Evolutionary conservation across 805 yeast genomes (phyloP), one percentile per base, ranked within the genome.

Genomic region (Yarrowia sp.): DNA sequence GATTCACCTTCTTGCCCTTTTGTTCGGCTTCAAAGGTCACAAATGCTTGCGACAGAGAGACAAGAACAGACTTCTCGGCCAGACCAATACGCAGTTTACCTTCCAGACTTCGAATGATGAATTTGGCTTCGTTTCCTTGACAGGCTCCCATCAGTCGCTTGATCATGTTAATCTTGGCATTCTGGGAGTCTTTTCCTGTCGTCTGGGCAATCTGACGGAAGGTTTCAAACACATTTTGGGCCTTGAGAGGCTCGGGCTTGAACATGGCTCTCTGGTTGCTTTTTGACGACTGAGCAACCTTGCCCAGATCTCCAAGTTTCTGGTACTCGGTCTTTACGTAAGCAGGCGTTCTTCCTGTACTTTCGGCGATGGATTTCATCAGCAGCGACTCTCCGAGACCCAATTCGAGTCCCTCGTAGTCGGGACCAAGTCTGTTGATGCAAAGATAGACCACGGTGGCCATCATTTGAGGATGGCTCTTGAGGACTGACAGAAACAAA

Each of bases 351-450:
- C 96, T 82, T 1, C 99, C 99, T 17, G 97, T 93, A 61, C 96
- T 86, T 74, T 91, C 97, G 42, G 92, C 87, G 47, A 95, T 86
- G 0, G 98, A 95, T 74, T 93, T 95, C 73, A 93, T 86, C 34
- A 95, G 79, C 12, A 95, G 76, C 2, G 96, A 87, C 76, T 95
- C 99, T 17, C 99, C 99, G 2, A 95, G 82, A 0, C 99, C 99
- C 33, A 95, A 81, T 74, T 95, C 99, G 68, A 94, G 79, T 38
- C 96, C 98, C 75, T 92, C 97, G 75, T 95, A 95, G 76, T 95
- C 99, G 0, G 99, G 99, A 0, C 98, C 97, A 10, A 93, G 79
- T 70, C 94, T 81, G 76, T 94, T 94, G 75, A 94, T 92, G 78
- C 90, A 90, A 17, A 95, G 82, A 73, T 94, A 95, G 0, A 93